A percentile compares a stretch with the other conserved stretches of the same genome.
These are phyloP conservation scores for Fusarium sambucinum DNA, from an alignment of 2,329 filamentous ascomycete species.

Conservation along the genomic window DNA sequence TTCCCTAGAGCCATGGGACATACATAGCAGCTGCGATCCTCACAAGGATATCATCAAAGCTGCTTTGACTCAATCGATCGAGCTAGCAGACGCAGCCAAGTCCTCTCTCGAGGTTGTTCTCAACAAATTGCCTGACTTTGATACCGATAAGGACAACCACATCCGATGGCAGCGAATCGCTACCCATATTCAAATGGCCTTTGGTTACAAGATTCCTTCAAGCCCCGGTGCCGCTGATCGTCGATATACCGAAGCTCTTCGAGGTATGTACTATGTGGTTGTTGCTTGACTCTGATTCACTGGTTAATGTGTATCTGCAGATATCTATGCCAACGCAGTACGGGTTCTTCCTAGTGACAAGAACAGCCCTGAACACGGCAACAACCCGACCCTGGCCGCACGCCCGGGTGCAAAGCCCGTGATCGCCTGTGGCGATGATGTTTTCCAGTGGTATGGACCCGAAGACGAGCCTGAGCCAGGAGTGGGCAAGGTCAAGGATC, in stretches of 20 bases:
- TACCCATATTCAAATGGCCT: neutral
- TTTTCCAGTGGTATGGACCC: slow-evolving; percentile 8
- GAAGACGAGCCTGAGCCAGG: slow-evolving; percentile 9
- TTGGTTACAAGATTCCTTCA: neutral
- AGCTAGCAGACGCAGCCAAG: slow-evolving; percentile 12
- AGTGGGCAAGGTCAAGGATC: slow-evolving; percentile 11
- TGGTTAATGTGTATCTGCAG: neutral
- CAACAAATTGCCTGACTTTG: neutral
- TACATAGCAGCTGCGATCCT: slow-evolving; percentile 8
- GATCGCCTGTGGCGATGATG: slow-evolving; percentile 1
- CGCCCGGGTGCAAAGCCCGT: slow-evolving; percentile 11
- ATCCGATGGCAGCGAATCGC: slow-evolving; percentile 3
- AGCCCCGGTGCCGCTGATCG: neutral
- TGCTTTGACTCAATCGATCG: slow-evolving; percentile 14
- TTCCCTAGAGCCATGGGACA: slow-evolving; percentile 4
- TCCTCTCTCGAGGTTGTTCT: neutral
- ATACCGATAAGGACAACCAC: neutral
- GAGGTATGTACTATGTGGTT: neutral
- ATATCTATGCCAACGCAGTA: neutral
- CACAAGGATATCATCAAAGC: slow-evolving; percentile 11
- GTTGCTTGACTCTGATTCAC: accelerated
- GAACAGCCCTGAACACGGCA: slow-evolving; percentile 7
- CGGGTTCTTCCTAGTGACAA: slow-evolving; percentile 4
- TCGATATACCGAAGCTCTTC: neutral
- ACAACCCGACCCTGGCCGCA: slow-evolving; percentile 1